Evolutionary conservation across 2,329 filamentous ascomycete genomes (phyloP).

Genomic region (Drechmeria coniospora): DNA sequence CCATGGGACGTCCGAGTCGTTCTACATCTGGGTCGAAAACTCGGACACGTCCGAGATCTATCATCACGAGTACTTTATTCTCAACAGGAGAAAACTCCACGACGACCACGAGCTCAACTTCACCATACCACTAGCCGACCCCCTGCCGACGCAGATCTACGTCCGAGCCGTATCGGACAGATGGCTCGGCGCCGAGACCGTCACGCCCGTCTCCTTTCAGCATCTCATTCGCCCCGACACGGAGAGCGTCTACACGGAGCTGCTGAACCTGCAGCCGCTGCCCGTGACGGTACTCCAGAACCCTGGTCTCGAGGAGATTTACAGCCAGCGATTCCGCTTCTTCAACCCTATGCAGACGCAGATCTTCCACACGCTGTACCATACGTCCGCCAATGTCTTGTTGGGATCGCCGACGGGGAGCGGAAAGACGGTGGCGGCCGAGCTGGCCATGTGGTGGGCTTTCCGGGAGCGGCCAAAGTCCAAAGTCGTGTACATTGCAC

Average conservation of each 20-base stretch:
- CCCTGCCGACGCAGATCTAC: constrained; percentile 88
- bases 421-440: constrained; percentile 92
- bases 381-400: constrained; percentile 81
- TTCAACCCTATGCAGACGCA: constrained; percentile 99
- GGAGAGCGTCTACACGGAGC: constrained; percentile 90
- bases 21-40: constrained; percentile 98
- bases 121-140: constrained; percentile 87
- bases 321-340: constrained; percentile 76
- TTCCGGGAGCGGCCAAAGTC: constrained; percentile 88
- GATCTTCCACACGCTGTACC: constrained; percentile 91
- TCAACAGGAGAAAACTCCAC: constrained; percentile 76
- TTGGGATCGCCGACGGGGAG: constrained; percentile 92
- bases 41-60: constrained; percentile 96
- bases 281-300: constrained; percentile 81
- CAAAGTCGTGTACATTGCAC: constrained; percentile 97
- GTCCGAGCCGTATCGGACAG: constrained; percentile 87
- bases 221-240: constrained; percentile 95
- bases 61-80: constrained; percentile 92
- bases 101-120: constrained; percentile 98
- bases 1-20: constrained; percentile 88
- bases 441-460: constrained; percentile 99
- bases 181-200: constrained; percentile 93
- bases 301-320: constrained; percentile 71
- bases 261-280: constrained; percentile 81
- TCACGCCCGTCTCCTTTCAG: constrained; percentile 90